A percentile compares a stretch with the other conserved stretches of the same genome.
These are phyloP conservation scores for Aspergillus transmontanensis DNA, from an alignment of 2,329 filamentous ascomycete species.

Conservation along the genomic window DNA sequence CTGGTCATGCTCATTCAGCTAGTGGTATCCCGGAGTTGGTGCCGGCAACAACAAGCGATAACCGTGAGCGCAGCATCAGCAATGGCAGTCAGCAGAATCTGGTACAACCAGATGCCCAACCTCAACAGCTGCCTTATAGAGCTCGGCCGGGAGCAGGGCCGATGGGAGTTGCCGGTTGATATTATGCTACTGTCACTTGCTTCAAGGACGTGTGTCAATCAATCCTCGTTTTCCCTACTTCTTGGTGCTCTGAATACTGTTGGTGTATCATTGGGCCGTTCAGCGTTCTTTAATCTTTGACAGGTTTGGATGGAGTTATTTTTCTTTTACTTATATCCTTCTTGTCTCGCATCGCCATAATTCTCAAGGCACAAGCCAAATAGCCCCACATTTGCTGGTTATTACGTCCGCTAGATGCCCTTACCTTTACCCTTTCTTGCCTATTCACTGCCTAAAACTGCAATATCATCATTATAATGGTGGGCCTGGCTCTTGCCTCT, in stretches of 20 bases:
- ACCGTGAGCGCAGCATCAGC: slow-evolving; percentile 40
- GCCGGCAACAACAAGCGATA: slow-evolving; percentile 28
- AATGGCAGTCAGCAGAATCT: slow-evolving; percentile 34
- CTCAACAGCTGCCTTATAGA: slow-evolving; percentile 40
- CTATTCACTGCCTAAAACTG: slow-evolving; percentile 1
- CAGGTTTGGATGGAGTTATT: slow-evolving; percentile 34
- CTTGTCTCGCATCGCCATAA: slow-evolving; percentile 17
- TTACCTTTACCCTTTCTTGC: slow-evolving; percentile 8
- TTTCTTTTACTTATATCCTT: slow-evolving; percentile 14
- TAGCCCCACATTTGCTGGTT: slow-evolving; percentile 18
- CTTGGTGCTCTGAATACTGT: slow-evolving; percentile 17
- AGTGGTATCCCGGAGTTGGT: slow-evolving; percentile 32
- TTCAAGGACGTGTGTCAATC: slow-evolving; percentile 14
- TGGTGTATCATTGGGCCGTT: slow-evolving; percentile 27
- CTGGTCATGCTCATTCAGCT: slow-evolving; percentile 35
- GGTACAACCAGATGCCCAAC: slow-evolving; percentile 31
- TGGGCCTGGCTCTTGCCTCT: not conserved
- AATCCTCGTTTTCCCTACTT: slow-evolving; percentile 9
- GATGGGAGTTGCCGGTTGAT: slow-evolving; percentile 43
- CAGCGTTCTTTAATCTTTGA: slow-evolving; percentile 32
- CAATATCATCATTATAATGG: not conserved
- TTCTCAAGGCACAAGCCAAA: slow-evolving; percentile 25
- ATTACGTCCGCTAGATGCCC: slow-evolving; percentile 14
- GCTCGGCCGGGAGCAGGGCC: slow-evolving; percentile 39
- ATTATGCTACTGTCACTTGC: slow-evolving; percentile 14